Base-by-base conservation (phyloP, 129 eudicot species). In the Artemisia tridentata region DNA sequence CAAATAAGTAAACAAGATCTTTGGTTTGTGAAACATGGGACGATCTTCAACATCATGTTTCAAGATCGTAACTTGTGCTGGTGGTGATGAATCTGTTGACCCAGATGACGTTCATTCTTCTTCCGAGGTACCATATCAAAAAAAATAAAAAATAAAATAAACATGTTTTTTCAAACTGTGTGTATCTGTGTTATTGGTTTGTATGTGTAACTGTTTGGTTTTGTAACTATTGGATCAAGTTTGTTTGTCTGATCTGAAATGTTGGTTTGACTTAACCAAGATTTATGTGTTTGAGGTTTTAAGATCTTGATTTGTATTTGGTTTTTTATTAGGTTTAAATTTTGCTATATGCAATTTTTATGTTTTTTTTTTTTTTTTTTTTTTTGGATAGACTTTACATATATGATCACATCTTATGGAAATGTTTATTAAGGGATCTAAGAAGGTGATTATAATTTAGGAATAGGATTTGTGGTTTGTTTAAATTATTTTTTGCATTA, bases 31-130 rank as follows among this genome's bases (percentile, higher is more conserved):
- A 27, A 27, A 60, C 31, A 91, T 91, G 98, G 93, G 91, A 70
- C 84, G 84, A 85, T 85, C 97, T 21, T 47, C 83, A 20, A 53
- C 83, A 62, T 79, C 97, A 16, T 91, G 98, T 79, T 86, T 91
- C 78, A 88, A 86, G 86, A 82, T 91, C 84, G 88, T 91, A 53
- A 51, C 93, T 9, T 91, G 98, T 56, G 81, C 67, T 2, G 92
- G 88, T 25, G 47, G 69, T 34, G 48, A 70, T 25, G 84, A 83
- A 21, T 81, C 93, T 16, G 87, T 80, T 27, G 92, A 84, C 46
- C 62, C 69, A 67, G 96, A 86, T 62, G 86, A 83, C 52, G 74
- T 84, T 56, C 60, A 84, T 65, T 63, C 84, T 77, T 60, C 91
- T 18, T 41, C 79, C 19, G 80, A 85, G 80, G 95, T 87, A 78